Evolutionary conservation across 805 yeast species (phyloP).

Genomic region (Metschnikowia peoriensis): DNA sequence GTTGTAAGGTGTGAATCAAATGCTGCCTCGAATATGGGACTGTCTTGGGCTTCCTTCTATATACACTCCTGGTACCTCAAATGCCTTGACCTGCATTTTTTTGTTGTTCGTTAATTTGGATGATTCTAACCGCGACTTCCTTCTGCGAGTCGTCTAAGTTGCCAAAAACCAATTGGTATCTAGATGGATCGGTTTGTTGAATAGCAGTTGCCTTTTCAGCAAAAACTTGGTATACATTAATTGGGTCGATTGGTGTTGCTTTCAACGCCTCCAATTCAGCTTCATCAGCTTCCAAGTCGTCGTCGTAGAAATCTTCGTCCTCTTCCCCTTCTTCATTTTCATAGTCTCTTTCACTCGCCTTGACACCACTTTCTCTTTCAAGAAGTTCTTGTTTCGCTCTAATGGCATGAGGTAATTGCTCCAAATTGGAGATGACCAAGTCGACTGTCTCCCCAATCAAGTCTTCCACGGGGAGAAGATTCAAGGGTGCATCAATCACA

Average conservation of each 20-base stretch:
- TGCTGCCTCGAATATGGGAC: constrained; percentile 1
- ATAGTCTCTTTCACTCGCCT: constrained; percentile 23
- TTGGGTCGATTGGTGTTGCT: constrained; percentile 72
- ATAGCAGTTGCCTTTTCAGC: constrained; percentile 51
- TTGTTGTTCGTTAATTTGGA: constrained; percentile 23
- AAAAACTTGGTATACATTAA: constrained; percentile 70
- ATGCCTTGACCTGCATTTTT: constrained; percentile 9
- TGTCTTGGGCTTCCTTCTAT: background rate
- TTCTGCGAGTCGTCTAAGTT: constrained; percentile 35
- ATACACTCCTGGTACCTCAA: constrained; percentile 4
- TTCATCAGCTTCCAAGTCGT: constrained; percentile 54
- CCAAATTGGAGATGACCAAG: constrained; percentile 40
- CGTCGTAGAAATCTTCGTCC: constrained; percentile 23
- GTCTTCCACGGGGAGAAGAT: constrained; percentile 31
- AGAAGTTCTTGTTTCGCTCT: constrained; percentile 45
- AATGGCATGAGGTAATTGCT: constrained; percentile 49
- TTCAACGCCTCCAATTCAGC: constrained; percentile 81
- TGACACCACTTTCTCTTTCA: constrained; percentile 37
- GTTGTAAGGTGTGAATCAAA: background rate
- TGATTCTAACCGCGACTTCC: constrained; percentile 29
- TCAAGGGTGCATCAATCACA: constrained; percentile 30
- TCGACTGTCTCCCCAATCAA: constrained; percentile 37
- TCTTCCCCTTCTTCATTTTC: constrained; percentile 27
- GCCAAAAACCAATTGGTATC: constrained; percentile 50
- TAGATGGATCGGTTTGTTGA: constrained; percentile 45